Conservation (phyloP, 805 yeast species). For the Jamesozyma hellenica region DNA sequence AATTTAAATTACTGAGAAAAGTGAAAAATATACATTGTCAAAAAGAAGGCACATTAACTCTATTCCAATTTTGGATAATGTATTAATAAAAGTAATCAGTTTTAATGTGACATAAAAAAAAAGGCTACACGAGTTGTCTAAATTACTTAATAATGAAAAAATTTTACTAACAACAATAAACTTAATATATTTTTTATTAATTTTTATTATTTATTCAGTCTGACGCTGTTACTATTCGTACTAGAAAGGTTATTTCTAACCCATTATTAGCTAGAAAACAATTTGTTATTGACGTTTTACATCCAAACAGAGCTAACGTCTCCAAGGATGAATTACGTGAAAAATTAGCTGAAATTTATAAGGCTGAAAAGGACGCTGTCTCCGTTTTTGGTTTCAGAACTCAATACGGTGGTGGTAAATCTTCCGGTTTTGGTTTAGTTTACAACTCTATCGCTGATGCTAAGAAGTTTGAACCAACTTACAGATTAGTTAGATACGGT, state of each 20-base stretch:
- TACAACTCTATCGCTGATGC: constrained; percentile 97
- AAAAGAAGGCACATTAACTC: too few species aligned
- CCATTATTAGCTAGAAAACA: constrained; percentile 99
- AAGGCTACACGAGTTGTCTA: too few species aligned
- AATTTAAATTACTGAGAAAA: too few species aligned
- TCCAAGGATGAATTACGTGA: constrained; percentile 99
- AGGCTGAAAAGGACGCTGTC: constrained; percentile 85
- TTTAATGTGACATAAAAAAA: too few species aligned
- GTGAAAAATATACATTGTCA: too few species aligned
- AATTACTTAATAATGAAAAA: not conserved
- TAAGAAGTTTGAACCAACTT: constrained; percentile 96
- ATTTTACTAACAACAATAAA: not conserved
- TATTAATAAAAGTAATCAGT: too few species aligned
- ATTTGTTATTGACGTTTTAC: constrained; percentile 98
- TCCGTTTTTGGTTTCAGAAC: constrained; percentile 99
- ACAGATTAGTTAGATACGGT: constrained; percentile 99
- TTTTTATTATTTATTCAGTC: constrained; percentile 39
- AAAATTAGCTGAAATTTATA: constrained; percentile 78
- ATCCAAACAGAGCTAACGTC: constrained; percentile 98
- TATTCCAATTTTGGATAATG: too few species aligned
- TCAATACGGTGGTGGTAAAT: constrained; percentile 99
- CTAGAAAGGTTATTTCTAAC: constrained; percentile 97
- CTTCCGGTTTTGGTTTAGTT: constrained; percentile 98
- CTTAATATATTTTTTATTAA: not conserved
- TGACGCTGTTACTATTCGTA: constrained; percentile 99